phyloP scores from a whole-genome alignment of 1,139 yeast species.

The Nakaseomyces kungkrabaensis region DNA sequence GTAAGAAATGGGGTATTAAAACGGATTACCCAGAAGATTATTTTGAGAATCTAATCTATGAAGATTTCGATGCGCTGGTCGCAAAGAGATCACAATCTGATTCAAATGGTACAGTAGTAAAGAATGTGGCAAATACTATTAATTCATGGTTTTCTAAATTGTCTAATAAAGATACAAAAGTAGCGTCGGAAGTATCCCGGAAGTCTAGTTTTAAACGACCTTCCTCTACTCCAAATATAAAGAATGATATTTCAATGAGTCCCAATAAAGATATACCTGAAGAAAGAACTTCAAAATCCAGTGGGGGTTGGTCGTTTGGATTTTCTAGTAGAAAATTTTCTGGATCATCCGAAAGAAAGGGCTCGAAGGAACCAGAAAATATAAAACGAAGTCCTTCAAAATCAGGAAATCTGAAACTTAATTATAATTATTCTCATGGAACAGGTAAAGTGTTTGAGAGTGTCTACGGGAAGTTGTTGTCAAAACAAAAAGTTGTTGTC shows the following conservation, averaged over 20 bases:
- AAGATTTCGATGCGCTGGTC: neutral
- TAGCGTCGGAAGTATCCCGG: neutral
- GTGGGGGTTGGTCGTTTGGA: neutral
- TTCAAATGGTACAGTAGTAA: neutral
- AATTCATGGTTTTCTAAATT: slow-evolving; percentile 12
- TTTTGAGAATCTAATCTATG: neutral
- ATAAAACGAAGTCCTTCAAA: neutral
- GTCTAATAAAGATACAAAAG: slow-evolving; percentile 1
- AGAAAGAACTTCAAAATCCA: neutral
- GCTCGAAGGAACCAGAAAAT: neutral
- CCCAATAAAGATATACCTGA: neutral
- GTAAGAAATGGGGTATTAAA: slow-evolving; percentile 1
- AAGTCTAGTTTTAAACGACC: neutral
- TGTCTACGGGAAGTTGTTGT: neutral
- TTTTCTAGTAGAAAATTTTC: neutral
- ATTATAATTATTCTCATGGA: neutral
- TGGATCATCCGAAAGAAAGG: neutral
- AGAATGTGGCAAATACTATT: slow-evolving; percentile 6
- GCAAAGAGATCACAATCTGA: neutral
- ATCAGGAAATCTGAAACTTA: neutral
- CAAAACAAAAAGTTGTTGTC: neutral
- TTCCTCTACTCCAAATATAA: neutral
- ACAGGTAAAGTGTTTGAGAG: neutral
- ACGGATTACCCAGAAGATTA: neutral
- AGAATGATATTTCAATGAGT: neutral